Evolutionary conservation across 768 basidiomycete genomes (phyloP), one percentile per base, ranked within the genome.

Genomic region (Pleurotus djamor): DNA sequence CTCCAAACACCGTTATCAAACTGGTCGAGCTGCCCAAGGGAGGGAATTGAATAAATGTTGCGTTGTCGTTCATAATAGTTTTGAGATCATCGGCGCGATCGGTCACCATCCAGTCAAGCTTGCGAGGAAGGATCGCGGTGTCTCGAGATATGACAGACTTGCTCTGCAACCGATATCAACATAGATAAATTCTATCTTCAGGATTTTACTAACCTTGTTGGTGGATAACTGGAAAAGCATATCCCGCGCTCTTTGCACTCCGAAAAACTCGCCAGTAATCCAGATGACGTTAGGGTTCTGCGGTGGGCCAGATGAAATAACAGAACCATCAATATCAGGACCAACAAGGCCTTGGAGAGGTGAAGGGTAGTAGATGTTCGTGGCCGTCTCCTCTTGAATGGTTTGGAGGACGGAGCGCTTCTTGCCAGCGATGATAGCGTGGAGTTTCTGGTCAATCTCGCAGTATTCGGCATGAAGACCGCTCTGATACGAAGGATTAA

Each of bases 91-190:
- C 96, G 9, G 90, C 79, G n/a, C 92, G 87, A 72, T 99, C 94
- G n/a, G 91, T 92, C 57, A 97, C 85, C 85, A 99, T 90, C 96
- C 96, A 98, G 68, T 99, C 96, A 61, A 99, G 81, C 72, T 99
- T 99, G 62, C 96, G 89, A 59, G 96, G 96, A 21, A 97, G 83
- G 58, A 98, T 91, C 4, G 94, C 92, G 13, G 93, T 94, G 70
- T 99, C 96, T 60, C 94, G 80, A 6, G 96, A 96, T 59, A 97
- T 88, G 60, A 97, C 85, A 49, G 85, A 82, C 71, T 96, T 94
- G 69, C 87, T 89, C 96, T 98, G 66, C 37, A 34, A 37, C 21
- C 38, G 9, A 48, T 14, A 48, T 59, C 16, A 62, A 57, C 51
- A 63, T 35, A 33, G 58, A 28, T 28, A 28, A 48, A 47, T 16